Evolutionary conservation across 2,329 filamentous ascomycete species (phyloP), one percentile per base, ranked within the genome.

Genomic region (Rhynchosporium secalis): DNA sequence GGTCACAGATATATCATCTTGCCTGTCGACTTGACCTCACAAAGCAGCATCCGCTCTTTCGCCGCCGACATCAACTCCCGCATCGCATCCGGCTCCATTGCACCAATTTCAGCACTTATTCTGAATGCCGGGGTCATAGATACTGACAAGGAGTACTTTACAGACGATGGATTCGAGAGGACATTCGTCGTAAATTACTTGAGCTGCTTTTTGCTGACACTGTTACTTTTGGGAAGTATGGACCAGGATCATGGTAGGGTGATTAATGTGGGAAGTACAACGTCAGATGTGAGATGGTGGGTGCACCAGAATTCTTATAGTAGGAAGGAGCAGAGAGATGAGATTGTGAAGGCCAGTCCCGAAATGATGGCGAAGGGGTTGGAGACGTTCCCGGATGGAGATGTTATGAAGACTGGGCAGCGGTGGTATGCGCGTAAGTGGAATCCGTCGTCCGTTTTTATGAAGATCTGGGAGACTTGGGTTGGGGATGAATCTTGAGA

Each of bases 181-280:
- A 70, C 70, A 4, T 76, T 75, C 56, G 67, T 70, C 52, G 63
- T 65, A 33, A 75, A 72, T 61, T 76, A 75, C 62, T 70, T 76
- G 6, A 67, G 68, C 0, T 72, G 75, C 48, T 76, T 72, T 63
- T 70, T 76, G 31, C 63, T 76, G 20, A 71, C 71, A 2, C 43
- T 76, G 15, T 59, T 76, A 28, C 62, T 76, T 10, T 66, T 76
- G 20, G 65, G 71, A 62, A 75, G 74, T 47, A 71, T 76, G 69
- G 74, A 76, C 66, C 69, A 66, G 57, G 63, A 72, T 47, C 45
- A 65, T 2, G 75, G 74, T 2, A 68, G 73, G 7, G 67, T 76
- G 12, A 69, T 77, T 3, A 58, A 73, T 4, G 45, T 76, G 20
- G 69, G 74, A 3, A 75, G 74, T 60, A 72, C 68, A 67, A 58